Percentiles rank a stretch among this genome's conserved stretches.
These are phyloP conservation scores for Stachybotrys chartarum DNA, from an alignment of 2,329 filamentous ascomycete species.

Conservation along the genomic window DNA sequence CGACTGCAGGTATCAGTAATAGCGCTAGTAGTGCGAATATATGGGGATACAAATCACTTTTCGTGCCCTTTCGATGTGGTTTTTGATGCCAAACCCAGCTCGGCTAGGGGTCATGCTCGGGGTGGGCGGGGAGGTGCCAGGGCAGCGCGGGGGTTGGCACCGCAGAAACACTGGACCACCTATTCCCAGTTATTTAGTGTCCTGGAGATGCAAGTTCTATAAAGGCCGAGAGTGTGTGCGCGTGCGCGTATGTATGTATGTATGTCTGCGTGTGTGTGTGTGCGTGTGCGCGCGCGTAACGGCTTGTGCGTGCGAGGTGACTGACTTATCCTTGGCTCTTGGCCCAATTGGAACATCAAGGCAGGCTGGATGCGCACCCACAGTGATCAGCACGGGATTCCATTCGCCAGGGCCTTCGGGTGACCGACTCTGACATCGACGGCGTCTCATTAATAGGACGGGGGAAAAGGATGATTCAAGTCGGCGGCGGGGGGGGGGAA, in stretches of 20 bases:
- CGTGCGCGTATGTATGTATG: too few species aligned
- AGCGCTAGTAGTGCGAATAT: not conserved
- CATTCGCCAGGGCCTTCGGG: not conserved
- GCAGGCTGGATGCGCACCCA: not conserved
- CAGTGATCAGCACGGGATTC: not conserved
- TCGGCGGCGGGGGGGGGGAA: too few species aligned
- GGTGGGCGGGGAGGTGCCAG: too few species aligned
- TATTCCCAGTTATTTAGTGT: too few species aligned
- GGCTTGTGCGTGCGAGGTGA: too few species aligned
- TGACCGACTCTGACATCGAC: not conserved
- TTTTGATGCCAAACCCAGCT: not conserved
- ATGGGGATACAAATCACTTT: not conserved
- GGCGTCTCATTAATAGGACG: not conserved
- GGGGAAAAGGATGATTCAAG: too few species aligned
- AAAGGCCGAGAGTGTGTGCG: too few species aligned
- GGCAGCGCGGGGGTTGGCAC: too few species aligned
- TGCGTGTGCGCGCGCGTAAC: not conserved
- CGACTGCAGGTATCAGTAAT: not conserved
- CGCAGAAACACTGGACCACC: too few species aligned
- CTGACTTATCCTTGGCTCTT: not conserved
- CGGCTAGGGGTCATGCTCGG: not conserved
- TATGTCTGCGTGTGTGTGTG: not conserved
- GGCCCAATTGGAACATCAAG: too few species aligned
- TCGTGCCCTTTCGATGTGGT: not conserved
- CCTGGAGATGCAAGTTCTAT: too few species aligned